Base-by-base conservation (phyloP, 345 rosid species). In the Hibiscus tridactylites region DNA sequence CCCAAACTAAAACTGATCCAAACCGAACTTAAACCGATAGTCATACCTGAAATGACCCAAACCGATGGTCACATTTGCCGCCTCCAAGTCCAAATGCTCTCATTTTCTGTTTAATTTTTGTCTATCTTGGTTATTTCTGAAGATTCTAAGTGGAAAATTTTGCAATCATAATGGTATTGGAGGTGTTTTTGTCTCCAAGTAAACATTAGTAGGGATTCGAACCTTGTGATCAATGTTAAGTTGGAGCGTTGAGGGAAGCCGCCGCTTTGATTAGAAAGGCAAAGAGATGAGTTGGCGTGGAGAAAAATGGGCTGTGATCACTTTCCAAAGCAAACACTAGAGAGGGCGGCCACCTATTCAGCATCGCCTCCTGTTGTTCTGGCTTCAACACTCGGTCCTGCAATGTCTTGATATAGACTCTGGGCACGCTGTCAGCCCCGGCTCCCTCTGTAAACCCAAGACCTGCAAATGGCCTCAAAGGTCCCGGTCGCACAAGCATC, bases 241-340 rank as follows among this genome's bases (percentile, higher is more conserved):
- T 21, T 57, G 61, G 15, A 21, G 37, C 16, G 16, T 19, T 6
- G 17, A 65, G 3, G 70, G 35, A 65, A 44, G 17, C 35, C 11
- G 44, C 70, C 16, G 54, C 54, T 44, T 44, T 21, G 52, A 21
- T 53, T 65, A 44, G 53, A 44, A 12, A 44, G 3, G 11, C 35
- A 12, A 46, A 65, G 54, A 65, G 35, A 65, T 11, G 17, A 44
- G 70, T 2, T 0, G 56, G 70, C 9, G 8, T 21, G 11, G 56
- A 65, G 70, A 65, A 65, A 44, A 65, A 65, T 12, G 70, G 70
- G 35, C 35, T 24, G 33, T 65, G 70, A 3, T 65, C 54, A 5
- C 70, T 44, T 28, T 65, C 21, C 21, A 21, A 21, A 21, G 21
- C 21, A 21, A 21, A 65, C 35, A 65, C 70, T 21, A 11, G 54